phyloP scores from a whole-genome alignment of 495 filamentous ascomycete genomes.

The Xylaria sp. region DNA sequence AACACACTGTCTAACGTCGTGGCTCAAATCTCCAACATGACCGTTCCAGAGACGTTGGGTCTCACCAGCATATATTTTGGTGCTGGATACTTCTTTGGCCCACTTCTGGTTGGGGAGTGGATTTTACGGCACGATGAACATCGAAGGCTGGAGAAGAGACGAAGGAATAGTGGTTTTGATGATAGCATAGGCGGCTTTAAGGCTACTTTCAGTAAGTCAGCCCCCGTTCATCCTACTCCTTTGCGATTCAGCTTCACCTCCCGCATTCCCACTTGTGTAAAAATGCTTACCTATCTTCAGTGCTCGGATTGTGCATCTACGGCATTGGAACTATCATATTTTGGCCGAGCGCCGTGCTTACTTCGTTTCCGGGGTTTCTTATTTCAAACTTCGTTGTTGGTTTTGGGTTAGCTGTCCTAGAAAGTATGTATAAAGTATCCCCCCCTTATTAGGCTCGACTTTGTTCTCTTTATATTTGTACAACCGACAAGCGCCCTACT shows the following conservation, averaged over 20 bases:
- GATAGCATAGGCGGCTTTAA: conserved; percentile 43
- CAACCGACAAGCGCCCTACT: too few species aligned
- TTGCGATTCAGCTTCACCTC: neutral
- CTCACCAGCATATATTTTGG: conserved; percentile 53
- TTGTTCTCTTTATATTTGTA: neutral
- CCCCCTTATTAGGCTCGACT: neutral
- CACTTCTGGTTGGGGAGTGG: conserved; percentile 70
- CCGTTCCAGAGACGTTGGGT: conserved; percentile 46
- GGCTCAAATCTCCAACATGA: conserved; percentile 47
- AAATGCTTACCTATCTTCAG: conserved; percentile 55
- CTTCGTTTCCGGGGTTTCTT: conserved; percentile 69
- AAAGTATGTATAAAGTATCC: conserved; percentile 47
- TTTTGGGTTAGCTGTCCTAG: conserved; percentile 67
- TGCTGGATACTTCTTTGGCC: conserved; percentile 69
- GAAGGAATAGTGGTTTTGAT: conserved; percentile 34
- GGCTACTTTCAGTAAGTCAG: conserved; percentile 39
- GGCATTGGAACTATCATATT: conserved; percentile 70
- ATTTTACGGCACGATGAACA: conserved; percentile 65
- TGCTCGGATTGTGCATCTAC: conserved; percentile 65
- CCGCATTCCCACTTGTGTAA: neutral
- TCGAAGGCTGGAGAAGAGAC: conserved; percentile 35
- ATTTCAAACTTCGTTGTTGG: conserved; percentile 70
- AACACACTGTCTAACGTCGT: conserved; percentile 73
- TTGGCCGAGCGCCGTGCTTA: conserved; percentile 69
- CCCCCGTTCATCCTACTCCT: too few species aligned